Evolutionary conservation across 2,329 filamentous ascomycete species (phyloP).

Genomic region (Lithohypha guttulata): DNA sequence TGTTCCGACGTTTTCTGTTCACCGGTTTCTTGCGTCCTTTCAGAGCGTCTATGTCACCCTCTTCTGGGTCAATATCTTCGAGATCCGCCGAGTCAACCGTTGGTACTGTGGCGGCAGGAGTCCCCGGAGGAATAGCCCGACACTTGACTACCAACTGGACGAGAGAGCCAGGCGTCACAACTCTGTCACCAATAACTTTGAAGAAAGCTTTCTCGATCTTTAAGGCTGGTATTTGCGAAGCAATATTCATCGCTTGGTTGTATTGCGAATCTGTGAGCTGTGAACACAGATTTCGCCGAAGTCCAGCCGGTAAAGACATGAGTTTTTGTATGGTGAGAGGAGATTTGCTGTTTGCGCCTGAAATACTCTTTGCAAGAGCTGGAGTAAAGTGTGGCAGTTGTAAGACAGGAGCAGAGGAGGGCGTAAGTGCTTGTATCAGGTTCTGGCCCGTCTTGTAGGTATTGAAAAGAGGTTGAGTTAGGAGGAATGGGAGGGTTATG

Average conservation of each 20-base stretch:
- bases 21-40: slow-evolving; percentile 57
- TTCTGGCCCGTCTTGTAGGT: slow-evolving; percentile 76
- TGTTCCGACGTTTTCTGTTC: slow-evolving; percentile 54
- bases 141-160: slow-evolving; percentile 93
- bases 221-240: slow-evolving; percentile 72
- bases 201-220: slow-evolving; percentile 90
- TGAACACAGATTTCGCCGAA: slow-evolving; percentile 58
- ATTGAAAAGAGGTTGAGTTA: slow-evolving; percentile 67
- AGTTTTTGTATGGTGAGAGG: slow-evolving; percentile 77
- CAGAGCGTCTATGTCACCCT: slow-evolving; percentile 80
- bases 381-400: slow-evolving; percentile 82
- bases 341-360: slow-evolving; percentile 53
- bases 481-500: slow-evolving; percentile 78
- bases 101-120: slow-evolving; percentile 56
- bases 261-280: slow-evolving; percentile 66
- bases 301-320: slow-evolving; percentile 68
- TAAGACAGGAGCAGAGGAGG: slow-evolving; percentile 73
- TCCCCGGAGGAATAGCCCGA: slow-evolving; percentile 78
- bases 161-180: slow-evolving; percentile 81
- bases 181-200: slow-evolving; percentile 91
- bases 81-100: slow-evolving; percentile 67
- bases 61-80: slow-evolving; percentile 82
- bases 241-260: slow-evolving; percentile 61
- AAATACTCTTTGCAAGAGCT: slow-evolving; percentile 36
- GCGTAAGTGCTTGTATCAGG: slow-evolving; percentile 79